A percentile compares a stretch with the other conserved stretches of the same genome.
Conservation (phyloP, 257 asterid genomes). For the Verbena officinalis region DNA sequence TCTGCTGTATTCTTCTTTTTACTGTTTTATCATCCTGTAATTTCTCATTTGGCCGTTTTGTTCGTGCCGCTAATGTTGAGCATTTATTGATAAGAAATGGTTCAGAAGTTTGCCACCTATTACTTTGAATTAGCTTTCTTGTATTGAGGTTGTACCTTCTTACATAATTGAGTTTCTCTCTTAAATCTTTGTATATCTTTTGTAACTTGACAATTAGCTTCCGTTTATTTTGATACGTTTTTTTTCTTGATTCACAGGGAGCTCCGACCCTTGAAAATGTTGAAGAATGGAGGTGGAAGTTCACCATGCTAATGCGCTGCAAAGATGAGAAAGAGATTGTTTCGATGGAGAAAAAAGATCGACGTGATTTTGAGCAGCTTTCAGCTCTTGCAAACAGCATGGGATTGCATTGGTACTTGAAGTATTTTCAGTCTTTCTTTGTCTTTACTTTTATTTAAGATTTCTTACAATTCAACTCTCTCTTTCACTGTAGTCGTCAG, state of each 20-base stretch:
- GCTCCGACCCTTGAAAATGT: slow-evolving; percentile 70
- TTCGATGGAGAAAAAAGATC: slow-evolving; percentile 76
- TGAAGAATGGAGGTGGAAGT: slow-evolving; percentile 92
- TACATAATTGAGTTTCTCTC: not conserved
- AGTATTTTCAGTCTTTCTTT: slow-evolving; percentile 13
- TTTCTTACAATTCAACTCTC: slow-evolving; percentile 19
- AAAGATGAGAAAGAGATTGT: slow-evolving; percentile 71
- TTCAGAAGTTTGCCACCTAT: not conserved
- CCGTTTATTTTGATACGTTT: not conserved
- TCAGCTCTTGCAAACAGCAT: slow-evolving; percentile 72
- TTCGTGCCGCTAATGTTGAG: not conserved
- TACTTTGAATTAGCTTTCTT: not conserved
- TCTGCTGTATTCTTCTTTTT: not conserved
- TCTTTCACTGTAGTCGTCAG: slow-evolving; percentile 63
- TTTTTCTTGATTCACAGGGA: slow-evolving; percentile 44
- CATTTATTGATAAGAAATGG: not conserved
- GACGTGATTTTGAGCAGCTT: slow-evolving; percentile 88
- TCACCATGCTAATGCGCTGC: slow-evolving; percentile 63
- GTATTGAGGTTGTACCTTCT: not conserved
- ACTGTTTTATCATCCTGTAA: not conserved
- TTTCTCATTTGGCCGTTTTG: not conserved
- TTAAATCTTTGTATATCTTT: not conserved
- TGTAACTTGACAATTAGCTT: not conserved
- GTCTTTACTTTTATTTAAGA: slow-evolving; percentile 23
- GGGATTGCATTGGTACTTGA: slow-evolving; percentile 75